Percentiles rank a stretch among this genome's conserved stretches.
Conservation (phyloP, 106 monocot genomes). For the Vanilla planifolia region DNA sequence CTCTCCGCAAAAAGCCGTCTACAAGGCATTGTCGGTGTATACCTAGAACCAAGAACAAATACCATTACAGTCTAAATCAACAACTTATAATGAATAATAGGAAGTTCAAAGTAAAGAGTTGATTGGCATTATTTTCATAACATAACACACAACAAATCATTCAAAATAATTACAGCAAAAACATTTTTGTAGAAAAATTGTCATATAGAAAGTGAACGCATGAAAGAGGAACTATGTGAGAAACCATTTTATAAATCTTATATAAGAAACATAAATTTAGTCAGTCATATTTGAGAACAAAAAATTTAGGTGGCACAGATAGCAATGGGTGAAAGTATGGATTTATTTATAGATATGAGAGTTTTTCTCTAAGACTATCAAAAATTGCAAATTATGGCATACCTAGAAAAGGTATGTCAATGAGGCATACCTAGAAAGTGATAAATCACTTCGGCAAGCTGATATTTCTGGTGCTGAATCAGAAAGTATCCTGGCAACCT, state of each 20-base stretch:
- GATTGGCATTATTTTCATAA: too few species aligned
- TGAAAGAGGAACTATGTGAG: too few species aligned
- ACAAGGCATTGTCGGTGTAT: slow-evolving; percentile 27
- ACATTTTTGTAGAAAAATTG: too few species aligned
- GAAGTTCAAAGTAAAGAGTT: too few species aligned
- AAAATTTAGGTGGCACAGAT: too few species aligned
- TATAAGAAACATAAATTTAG: too few species aligned
- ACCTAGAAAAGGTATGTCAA: not conserved
- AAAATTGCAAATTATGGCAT: not conserved
- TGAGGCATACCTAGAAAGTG: slow-evolving; percentile 42
- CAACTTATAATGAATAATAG: not conserved
- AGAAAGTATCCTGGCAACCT: slow-evolving; percentile 17
- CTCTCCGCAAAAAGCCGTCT: slow-evolving; percentile 35
- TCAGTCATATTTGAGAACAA: too few species aligned
- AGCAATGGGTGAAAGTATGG: not conserved
- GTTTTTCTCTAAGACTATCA: not conserved
- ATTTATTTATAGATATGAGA: not conserved
- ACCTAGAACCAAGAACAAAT: slow-evolving; percentile 17
- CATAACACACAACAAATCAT: too few species aligned
- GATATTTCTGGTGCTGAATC: slow-evolving; percentile 55
- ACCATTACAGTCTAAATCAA: too few species aligned
- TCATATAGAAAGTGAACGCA: too few species aligned
- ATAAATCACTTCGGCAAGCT: slow-evolving; percentile 29
- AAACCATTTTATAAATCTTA: too few species aligned
- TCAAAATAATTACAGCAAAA: too few species aligned